Base-by-base conservation (phyloP, 495 filamentous ascomycete genomes). In the Hypoxylon cercidicola region DNA sequence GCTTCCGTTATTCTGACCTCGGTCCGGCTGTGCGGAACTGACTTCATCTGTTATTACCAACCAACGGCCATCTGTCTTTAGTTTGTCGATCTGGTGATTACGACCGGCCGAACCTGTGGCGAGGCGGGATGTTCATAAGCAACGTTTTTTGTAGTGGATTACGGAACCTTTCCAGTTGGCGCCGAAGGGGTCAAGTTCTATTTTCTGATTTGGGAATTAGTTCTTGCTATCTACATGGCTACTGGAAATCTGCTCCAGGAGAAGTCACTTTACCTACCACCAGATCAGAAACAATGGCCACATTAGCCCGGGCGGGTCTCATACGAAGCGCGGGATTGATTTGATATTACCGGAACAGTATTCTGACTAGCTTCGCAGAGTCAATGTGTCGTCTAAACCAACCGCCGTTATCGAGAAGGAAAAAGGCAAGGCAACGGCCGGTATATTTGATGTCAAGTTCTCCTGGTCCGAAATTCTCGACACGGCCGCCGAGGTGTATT, bases 401-500 rank as follows among this genome's bases (percentile, higher is more conserved):
- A 89, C 95, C 79, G 82, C 86, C 57, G 83, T 93, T 55, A 82
- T 97, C 54, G 91, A 97, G 72, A 96, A 97, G 82, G 87, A 96
- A 80, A 96, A 94, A 76, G 86, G 89, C 69, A 92, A 88, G 73
- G 82, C 88, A 15, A 84, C 89, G 20, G 87, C 80, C 35, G 85
- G 89, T 64, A 82, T 92, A 12, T 90, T 94, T 64, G 83, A 86
- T 47, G 79, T 84, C 28, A 84, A 81, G 3, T 96, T 97, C 75
- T 89, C 89, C 39, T 90, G 87, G 86, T 67, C 78, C 18, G 89
- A 88, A 64, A 80, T 92, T 35, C 77, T 96, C 50, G 93, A 98
- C 77, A 91, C 92, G 35, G 84, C 83, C 19, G 92, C 95, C 18
- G 92, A 97, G 79, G 87, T 93, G 46, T 99, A 97, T 78, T 93